Evolutionary conservation across 495 filamentous ascomycete species (phyloP), one percentile per base, ranked within the genome.

Genomic region (Entonaema liquescens): DNA sequence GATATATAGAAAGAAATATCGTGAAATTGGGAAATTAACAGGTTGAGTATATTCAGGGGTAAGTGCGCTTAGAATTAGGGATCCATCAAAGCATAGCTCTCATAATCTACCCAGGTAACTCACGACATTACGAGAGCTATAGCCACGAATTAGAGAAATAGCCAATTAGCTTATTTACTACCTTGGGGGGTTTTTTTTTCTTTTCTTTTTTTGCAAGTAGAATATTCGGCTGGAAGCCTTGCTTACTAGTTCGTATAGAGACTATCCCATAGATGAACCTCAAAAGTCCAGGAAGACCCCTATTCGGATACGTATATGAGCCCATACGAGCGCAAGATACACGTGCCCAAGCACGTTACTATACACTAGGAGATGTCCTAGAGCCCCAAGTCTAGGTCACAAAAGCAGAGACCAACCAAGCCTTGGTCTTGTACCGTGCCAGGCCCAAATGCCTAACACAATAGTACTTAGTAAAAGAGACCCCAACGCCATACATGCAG

Each of bases 401-500:
- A 66, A 44, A 21, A 62, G 49, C 52, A 56, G 26, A 65, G 60
- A 33, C 31, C 31, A 21, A 61, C 56, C 54, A 59, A 15, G 23
- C 19, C 60, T 54, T 65, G 15, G 31, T 26, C 50, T 47, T 42
- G 15, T 38, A 33, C 36, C 40, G 60, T 61, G 60, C 12, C 29
- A 55, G 56, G 53, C 65, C 49, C 55, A 60, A 53, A 60, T 72
- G 28, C 59, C 63, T 35, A 64, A 23, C 44, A 25, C 47, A 55
- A 17, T 54, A 53, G 40, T 47, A 42, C 49, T 17, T 28, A 53
- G 54, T 49, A 61, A 67, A 55, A 56, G 68, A 72, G 29, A 56
- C 63, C 60, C 65, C 70, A 68, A 68, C 70, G 65, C 70, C 70
- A 42, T 68, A 56, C 29, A 72, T 72, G 70, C 70, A 72, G 64